Base-by-base conservation (phyloP, 2,329 filamentous ascomycete species). In the Penicillium sp. region DNA sequence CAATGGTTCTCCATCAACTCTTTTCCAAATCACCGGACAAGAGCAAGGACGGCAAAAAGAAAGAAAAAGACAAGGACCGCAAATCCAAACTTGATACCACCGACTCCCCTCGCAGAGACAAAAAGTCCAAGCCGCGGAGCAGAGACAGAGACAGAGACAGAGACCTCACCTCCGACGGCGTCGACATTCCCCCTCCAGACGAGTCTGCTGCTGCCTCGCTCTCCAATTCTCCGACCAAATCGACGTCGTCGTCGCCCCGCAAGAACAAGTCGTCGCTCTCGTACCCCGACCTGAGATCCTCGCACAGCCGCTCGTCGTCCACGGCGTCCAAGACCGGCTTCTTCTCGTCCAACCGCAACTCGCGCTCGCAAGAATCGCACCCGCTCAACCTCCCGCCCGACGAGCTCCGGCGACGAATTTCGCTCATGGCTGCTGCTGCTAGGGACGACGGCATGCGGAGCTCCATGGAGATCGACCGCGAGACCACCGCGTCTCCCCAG, bases 341-440 rank as follows among this genome's bases (percentile, higher is more conserved):
- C 61, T 65, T 62, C 64, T 70, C 68, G 59, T 71, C 73, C 61
- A 70, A 73, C 67, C 71, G 72, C 60, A 67, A 67, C 59, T 66
- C 70, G 18, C 65, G 54, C 35, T 86, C 90, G 69, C 80, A 80
- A 62, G 83, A 93, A 70, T 88, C 85, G 2, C 92, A 97, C 73
- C 93, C 93, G 40, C 82, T 97, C 52, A 97, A 97, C 68, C 84
- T 96, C 21, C 91, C 88, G 2, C 91, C 91, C 47, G 91, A 96
- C 77, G 87, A 96, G 81, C 83, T 91, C 67, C 88, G 89, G 72
- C 85, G 90, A 64, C 59, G 53, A 38, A 80, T 91, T 61, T 87
- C 86, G 62, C 80, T 77, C 67, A 81, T 80, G 75, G 76, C 78
- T 56, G 75, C 79, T 60, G 71, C 73, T 48, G 56, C 56, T 14